Base-by-base conservation (phyloP, 192 early-diverging fungal genomes). In the Podila epigama region DNA sequence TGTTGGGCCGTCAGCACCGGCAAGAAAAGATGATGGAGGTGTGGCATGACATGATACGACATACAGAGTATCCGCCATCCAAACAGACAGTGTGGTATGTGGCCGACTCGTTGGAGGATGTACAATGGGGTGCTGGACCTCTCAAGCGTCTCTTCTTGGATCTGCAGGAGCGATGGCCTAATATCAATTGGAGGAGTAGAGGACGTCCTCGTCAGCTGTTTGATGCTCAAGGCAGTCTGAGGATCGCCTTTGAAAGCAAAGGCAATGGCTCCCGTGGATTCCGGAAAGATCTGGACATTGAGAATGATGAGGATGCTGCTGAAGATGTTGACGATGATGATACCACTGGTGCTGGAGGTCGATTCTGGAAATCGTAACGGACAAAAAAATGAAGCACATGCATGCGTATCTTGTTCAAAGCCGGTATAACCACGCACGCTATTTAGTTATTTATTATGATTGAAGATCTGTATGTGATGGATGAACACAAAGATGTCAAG, bases 21-120 rank as follows among this genome's bases (percentile, higher is more conserved):
- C 72, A 75, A 20, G 41, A 31, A 12, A 75, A 75, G 65, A 67
- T 75, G 52, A 44, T 68, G 2, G 65, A 48, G 15, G 72, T 68
- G 27, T 75, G 72, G 72, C 60, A 75, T 6, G 65, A 63, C 6
- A 75, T 75, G 72, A 67, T 75, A 54, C 18, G 36, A n/a, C 34
- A 34, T n/a, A n/a, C 12, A n/a, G n/a, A 8, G 22, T 34, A 18
- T 29, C 63, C 70, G 7, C 72, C 72, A 0, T 62, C 64, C 3
- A 50, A 32, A 12, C 15, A 28, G 54, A 42, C 53, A 25, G 66
- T 67, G 25, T 67, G 58, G 41, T 31, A 63, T 25, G 60, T 68
- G 34, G 61, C 48, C 2, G 72, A 75, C 36, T 64, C 72, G 2
- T 44, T 75, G 51, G 72, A 75, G 48, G 62, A 75, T 56, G 72